Evolutionary conservation across 148 eudicot genomes (phyloP).

Genomic region (Spergularia bocconei): DNA sequence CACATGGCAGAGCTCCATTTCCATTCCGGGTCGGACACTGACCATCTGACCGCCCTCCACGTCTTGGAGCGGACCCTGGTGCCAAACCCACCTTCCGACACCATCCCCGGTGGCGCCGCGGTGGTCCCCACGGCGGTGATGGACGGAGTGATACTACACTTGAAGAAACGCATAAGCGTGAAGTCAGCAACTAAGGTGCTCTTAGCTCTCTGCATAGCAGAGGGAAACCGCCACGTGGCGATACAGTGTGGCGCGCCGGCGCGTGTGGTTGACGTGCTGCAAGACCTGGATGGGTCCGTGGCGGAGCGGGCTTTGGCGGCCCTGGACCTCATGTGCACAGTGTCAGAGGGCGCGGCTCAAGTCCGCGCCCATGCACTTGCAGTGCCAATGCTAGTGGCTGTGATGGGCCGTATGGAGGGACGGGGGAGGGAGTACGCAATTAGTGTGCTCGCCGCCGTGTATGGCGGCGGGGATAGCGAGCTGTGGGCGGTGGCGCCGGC

Average conservation of each 20-base stretch:
- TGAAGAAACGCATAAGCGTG: slow-evolving; percentile 35
- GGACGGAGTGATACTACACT: slow-evolving; percentile 42
- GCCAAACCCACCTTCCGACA: slow-evolving; percentile 45
- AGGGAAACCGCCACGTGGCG: slow-evolving; percentile 65
- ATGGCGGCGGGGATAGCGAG: slow-evolving; percentile 38
- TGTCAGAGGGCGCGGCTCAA: slow-evolving; percentile 71
- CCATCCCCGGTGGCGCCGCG: slow-evolving; percentile 26
- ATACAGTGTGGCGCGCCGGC: slow-evolving; percentile 68
- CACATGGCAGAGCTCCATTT: slow-evolving; percentile 70
- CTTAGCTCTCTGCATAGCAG: slow-evolving; percentile 65
- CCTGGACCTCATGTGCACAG: slow-evolving; percentile 72
- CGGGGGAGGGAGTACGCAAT: slow-evolving; percentile 79
- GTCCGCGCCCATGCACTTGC: slow-evolving; percentile 78
- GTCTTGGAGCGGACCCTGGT: slow-evolving; percentile 65
- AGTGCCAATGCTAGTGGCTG: slow-evolving; percentile 82
- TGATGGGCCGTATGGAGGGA: slow-evolving; percentile 76
- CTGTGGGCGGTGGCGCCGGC: slow-evolving; percentile 52
- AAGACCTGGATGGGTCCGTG: slow-evolving; percentile 59
- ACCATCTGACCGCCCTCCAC: slow-evolving; percentile 48
- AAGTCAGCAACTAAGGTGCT: slow-evolving; percentile 71
- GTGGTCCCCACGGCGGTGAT: slow-evolving; percentile 58
- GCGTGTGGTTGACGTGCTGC: slow-evolving; percentile 71
- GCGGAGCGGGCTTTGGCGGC: slow-evolving; percentile 85
- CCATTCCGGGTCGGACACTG: slow-evolving; percentile 46
- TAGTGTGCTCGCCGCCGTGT: slow-evolving; percentile 63